These are phyloP conservation scores for Cicer chorassanicum DNA, from an alignment of 306 rosid genomes.

Conservation along the genomic window DNA sequence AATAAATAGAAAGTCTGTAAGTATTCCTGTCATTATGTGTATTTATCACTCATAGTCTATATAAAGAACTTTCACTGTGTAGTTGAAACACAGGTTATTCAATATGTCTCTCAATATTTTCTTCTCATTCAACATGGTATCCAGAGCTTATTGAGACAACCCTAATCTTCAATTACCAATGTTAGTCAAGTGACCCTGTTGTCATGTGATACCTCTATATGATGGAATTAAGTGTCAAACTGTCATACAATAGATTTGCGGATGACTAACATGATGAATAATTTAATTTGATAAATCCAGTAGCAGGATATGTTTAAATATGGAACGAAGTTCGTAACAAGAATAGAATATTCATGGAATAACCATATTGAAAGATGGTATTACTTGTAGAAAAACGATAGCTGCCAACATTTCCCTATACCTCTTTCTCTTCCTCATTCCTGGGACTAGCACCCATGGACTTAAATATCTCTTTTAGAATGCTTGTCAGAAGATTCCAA, in stretches of 20 bases:
- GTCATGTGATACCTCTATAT: not conserved
- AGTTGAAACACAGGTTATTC: no score
- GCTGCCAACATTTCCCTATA: slow-evolving; percentile 24
- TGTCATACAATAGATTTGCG: slow-evolving; percentile 8
- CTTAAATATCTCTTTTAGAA: slow-evolving; percentile 12
- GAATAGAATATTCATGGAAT: slow-evolving; percentile 34
- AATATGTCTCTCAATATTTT: no score
- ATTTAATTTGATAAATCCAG: slow-evolving; percentile 33
- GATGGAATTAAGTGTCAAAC: not conserved
- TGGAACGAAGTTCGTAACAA: slow-evolving; percentile 4
- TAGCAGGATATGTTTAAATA: not conserved
- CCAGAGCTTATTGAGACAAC: no score
- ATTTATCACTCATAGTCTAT: no score
- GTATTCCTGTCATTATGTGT: no score
- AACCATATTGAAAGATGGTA: slow-evolving; percentile 8
- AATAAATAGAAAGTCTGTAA: no score
- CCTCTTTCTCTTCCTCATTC: not conserved
- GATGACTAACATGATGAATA: slow-evolving; percentile 9
- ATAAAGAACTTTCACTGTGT: no score
- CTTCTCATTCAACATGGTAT: no score
- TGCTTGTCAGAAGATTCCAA: slow-evolving; percentile 6
- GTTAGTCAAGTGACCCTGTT: slow-evolving; percentile 1
- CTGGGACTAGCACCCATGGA: slow-evolving; percentile 7
- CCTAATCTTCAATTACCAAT: not conserved
- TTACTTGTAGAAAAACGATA: not conserved